Base-by-base conservation (phyloP, 345 rosid genomes). In the Salix suchowensis region DNA sequence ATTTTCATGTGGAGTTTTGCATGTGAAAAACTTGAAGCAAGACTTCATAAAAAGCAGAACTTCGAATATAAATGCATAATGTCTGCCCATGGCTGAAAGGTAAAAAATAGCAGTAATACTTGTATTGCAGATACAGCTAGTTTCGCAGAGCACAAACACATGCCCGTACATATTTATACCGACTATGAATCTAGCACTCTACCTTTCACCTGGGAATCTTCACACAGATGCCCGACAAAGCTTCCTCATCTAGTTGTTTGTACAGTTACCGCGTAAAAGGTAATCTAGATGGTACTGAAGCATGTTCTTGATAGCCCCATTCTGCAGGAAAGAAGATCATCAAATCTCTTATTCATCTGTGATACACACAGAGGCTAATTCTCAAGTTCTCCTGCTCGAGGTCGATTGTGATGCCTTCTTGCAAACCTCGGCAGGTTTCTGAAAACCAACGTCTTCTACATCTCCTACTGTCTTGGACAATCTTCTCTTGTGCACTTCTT, bases 401-500 rank as follows among this genome's bases (percentile, higher is more conserved):
- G 34, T 76, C 65, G 71, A 72, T 36, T 66, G 70, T 34, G 76
- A 76, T 21, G 32, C 66, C 65, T 66, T 78, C 55, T 68, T 81
- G 11, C 85, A 72, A 83, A 84, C 82, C n/a, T 71, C 86, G 74
- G 78, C 70, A 66, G 94, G 97, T 58, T 83, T 76, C 82, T 85
- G 91, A 75, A 88, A 92, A 61, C 97, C 97, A 61, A 92, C 87
- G 64, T 83, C 71, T 76, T 92, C 92, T 13, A 92, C 91, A 32
- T 82, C 92, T 77, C 97, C 97, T 50, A 83, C 96, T 6, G 97
- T 92, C 75, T 86, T 92, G 84, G 82, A 80, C 82, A 88, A 44
- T 54, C 96, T 71, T 84, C 87, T 82, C 77, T 82, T 92, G 72
- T 82, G 79, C 70, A 88, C 87, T 80, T 91, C 94, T 86, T 92